A percentile compares a stretch with the other conserved stretches of the same genome.
These are phyloP conservation scores for Dictyostelium brefeldianum DNA, from an alignment of 78 protist species.

Conservation along the genomic window DNA sequence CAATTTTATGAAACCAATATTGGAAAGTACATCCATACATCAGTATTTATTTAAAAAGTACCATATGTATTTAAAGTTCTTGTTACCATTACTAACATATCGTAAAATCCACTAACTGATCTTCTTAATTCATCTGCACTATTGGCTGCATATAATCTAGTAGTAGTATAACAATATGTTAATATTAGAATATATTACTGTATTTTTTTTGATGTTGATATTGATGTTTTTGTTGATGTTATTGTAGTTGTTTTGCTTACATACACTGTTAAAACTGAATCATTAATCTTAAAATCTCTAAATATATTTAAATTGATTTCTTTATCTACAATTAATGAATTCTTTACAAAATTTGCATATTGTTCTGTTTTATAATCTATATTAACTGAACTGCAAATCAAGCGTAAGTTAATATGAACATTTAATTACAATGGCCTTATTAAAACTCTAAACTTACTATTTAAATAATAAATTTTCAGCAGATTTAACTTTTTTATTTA, in stretches of 20 bases:
- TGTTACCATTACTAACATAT: slow-evolving; percentile 65
- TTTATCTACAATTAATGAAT: slow-evolving; percentile 59
- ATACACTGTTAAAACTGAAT: slow-evolving; percentile 47
- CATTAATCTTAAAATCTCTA: slow-evolving; percentile 40
- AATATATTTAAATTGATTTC: slow-evolving; percentile 71
- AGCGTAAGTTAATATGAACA: neutral
- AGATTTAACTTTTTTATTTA: slow-evolving; percentile 10
- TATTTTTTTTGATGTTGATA: neutral
- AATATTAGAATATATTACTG: neutral
- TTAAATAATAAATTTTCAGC: slow-evolving; percentile 21
- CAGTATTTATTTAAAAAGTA: neutral
- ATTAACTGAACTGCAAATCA: slow-evolving; percentile 13
- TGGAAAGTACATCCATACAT: no score
- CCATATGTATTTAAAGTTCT: slow-evolving; percentile 63
- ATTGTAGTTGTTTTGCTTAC: no score
- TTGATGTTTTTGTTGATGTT: no score
- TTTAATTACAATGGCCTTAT: neutral
- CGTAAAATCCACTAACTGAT: slow-evolving; percentile 62
- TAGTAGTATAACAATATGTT: neutral
- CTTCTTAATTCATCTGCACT: slow-evolving; percentile 74
- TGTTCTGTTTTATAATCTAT: slow-evolving; percentile 40
- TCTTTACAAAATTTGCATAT: slow-evolving; percentile 45
- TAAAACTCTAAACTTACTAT: slow-evolving; percentile 5
- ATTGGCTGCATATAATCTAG: slow-evolving; percentile 64
- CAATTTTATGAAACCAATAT: no score